Conservation (phyloP, 768 basidiomycete genomes). For the Rhodocollybia butyracea region DNA sequence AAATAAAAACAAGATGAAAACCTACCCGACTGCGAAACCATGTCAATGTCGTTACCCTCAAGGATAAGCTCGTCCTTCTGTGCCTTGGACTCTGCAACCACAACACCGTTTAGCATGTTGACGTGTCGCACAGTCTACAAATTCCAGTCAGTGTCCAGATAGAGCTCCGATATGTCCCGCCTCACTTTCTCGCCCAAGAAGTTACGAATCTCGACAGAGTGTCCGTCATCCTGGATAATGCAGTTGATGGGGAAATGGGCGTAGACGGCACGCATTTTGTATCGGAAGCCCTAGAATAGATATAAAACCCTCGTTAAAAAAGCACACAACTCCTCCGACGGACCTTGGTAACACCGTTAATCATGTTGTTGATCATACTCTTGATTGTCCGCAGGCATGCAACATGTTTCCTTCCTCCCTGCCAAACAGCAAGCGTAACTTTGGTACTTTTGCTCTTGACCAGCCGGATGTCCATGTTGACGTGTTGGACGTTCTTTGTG, state of each 20-base stretch:
- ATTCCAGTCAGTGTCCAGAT: background rate
- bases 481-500: constrained; percentile 88
- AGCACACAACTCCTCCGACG: constrained; percentile 9
- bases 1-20: background rate
- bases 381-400: constrained; percentile 96
- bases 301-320: background rate
- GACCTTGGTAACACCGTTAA: constrained; percentile 95
- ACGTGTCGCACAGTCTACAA: constrained; percentile 86
- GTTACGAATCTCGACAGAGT: constrained; percentile 85
- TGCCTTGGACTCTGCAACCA: constrained; percentile 77
- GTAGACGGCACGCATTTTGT: constrained; percentile 99
- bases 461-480: constrained; percentile 90
- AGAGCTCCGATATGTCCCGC: background rate
- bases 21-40: constrained; percentile 93
- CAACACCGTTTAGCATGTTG: constrained; percentile 87
- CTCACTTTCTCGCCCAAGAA: constrained; percentile 91
- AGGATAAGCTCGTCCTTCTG: constrained; percentile 95
- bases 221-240: constrained; percentile 80
- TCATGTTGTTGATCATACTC: constrained; percentile 95
- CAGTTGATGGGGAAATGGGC: constrained; percentile 99
- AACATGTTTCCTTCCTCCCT: constrained; percentile 96
- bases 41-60: constrained; percentile 94
- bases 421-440: constrained; percentile 94
- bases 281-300: constrained; percentile 82
- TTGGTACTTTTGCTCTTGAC: constrained; percentile 75